Conservation (phyloP, 2,329 filamentous ascomycete species). For the Orbilia blumenaviensis region DNA sequence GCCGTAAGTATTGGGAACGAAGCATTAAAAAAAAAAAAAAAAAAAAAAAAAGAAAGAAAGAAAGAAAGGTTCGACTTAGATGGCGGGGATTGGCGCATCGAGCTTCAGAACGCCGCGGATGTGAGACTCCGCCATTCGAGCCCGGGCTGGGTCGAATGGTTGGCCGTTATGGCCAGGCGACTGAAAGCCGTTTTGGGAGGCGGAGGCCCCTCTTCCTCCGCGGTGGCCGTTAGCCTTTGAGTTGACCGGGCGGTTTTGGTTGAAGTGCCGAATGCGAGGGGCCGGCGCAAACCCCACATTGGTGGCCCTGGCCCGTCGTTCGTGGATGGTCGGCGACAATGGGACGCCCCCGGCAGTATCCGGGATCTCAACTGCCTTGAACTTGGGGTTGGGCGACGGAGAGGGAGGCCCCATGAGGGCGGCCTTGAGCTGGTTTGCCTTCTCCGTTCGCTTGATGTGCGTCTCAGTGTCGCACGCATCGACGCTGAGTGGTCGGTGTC, state of each 20-base stretch:
- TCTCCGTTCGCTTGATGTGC: slow-evolving; percentile 47
- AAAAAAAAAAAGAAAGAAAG: no score
- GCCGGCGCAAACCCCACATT: slow-evolving; percentile 50
- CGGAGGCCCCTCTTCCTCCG: slow-evolving; percentile 12
- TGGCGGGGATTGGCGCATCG: slow-evolving; percentile 45
- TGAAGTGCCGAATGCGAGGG: slow-evolving; percentile 44
- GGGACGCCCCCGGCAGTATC: slow-evolving; percentile 22
- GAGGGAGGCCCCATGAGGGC: slow-evolving; percentile 45
- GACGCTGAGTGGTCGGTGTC: slow-evolving; percentile 43
- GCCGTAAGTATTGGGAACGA: slow-evolving; percentile 19
- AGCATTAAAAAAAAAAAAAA: slow-evolving; percentile 20
- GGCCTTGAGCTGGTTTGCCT: slow-evolving; percentile 45
- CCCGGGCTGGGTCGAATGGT: slow-evolving; percentile 33
- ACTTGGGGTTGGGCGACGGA: slow-evolving; percentile 35
- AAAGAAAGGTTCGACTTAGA: no score
- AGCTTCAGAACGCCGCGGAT: slow-evolving; percentile 50
- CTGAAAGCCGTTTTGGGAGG: slow-evolving; percentile 31
- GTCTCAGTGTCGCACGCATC: slow-evolving; percentile 42
- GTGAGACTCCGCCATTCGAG: slow-evolving; percentile 44
- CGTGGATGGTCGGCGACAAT: slow-evolving; percentile 44
- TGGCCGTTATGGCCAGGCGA: neutral
- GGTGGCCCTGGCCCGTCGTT: slow-evolving; percentile 35
- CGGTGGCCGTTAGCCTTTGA: slow-evolving; percentile 40
- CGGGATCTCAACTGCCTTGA: neutral
- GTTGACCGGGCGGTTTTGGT: slow-evolving; percentile 49